These are phyloP conservation scores for Hypoxylon sp. DNA, from an alignment of 2,329 filamentous ascomycete genomes.

Conservation along the genomic window DNA sequence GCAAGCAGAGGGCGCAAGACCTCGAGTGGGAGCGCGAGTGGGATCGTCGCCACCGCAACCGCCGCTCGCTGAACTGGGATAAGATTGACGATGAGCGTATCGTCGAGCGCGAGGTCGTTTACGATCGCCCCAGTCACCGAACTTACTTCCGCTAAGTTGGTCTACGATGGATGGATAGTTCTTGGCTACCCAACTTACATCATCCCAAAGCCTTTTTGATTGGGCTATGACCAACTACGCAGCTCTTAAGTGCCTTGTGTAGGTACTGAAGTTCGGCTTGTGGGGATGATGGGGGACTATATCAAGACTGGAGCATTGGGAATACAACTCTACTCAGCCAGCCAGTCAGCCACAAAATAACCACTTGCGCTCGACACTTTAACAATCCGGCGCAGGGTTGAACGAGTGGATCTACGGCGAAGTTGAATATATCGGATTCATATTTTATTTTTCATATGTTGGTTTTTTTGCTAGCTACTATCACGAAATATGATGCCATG, in stretches of 20 bases:
- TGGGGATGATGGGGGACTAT: conserved; percentile 6
- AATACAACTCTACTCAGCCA: not conserved
- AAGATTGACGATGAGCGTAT: conserved; percentile 69
- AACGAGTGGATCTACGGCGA: not conserved
- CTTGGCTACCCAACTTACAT: too few relatives aligned
- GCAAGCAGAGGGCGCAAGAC: conserved; percentile 61
- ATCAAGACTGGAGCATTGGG: not conserved
- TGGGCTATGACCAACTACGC: too few relatives aligned
- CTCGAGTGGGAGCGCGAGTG: conserved; percentile 67
- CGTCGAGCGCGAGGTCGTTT: conserved; percentile 73
- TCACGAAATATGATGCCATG: conserved; percentile 22
- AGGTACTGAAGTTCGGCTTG: conserved; percentile 4
- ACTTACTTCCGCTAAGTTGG: conserved; percentile 41
- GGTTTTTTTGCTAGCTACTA: conserved; percentile 5
- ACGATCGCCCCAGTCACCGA: conserved; percentile 56
- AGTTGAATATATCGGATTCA: conserved; percentile 3
- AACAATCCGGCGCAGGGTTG: too few relatives aligned
- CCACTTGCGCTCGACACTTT: not conserved
- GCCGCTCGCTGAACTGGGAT: conserved; percentile 46
- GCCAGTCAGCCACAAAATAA: not conserved
- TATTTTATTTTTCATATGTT: conserved; percentile 8
- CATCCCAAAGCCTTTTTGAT: too few relatives aligned
- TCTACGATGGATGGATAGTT: not conserved
- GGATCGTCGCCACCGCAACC: conserved; percentile 53
- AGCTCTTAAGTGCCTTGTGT: too few relatives aligned